These are phyloP conservation scores for Erysiphe neolycopersici DNA, from an alignment of 2,329 filamentous ascomycete species.

Conservation along the genomic window DNA sequence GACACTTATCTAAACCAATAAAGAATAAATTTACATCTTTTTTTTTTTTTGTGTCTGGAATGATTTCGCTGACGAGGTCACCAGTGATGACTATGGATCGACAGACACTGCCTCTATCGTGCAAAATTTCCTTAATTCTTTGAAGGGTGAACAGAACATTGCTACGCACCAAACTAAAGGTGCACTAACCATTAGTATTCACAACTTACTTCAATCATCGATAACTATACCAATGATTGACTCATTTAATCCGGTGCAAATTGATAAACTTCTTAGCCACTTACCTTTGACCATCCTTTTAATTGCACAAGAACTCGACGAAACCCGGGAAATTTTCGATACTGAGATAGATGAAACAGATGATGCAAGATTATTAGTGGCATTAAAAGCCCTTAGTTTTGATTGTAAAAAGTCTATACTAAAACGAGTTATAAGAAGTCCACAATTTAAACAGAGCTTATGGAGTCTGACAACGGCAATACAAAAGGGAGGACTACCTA, in stretches of 20 bases:
- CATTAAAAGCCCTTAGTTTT: slow-evolving; percentile 43
- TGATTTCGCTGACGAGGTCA: slow-evolving; percentile 18
- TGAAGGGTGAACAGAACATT: slow-evolving; percentile 39
- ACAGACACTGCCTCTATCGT: slow-evolving; percentile 51
- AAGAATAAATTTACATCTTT: too few species aligned
- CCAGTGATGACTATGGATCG: slow-evolving; percentile 28
- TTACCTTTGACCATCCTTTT: slow-evolving; percentile 58
- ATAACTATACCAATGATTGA: slow-evolving; percentile 57
- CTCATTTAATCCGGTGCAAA: slow-evolving; percentile 24
- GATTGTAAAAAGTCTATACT: slow-evolving; percentile 60
- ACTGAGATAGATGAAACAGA: slow-evolving; percentile 28
- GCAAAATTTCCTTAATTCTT: slow-evolving; percentile 66
- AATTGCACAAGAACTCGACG: slow-evolving; percentile 29
- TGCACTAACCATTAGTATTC: slow-evolving; percentile 20
- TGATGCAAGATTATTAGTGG: slow-evolving; percentile 40
- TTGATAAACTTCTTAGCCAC: slow-evolving; percentile 51
- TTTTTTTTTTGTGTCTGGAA: too few species aligned
- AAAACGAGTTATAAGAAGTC: slow-evolving; percentile 58
- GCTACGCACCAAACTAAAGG: not conserved
- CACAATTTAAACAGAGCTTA: slow-evolving; percentile 73
- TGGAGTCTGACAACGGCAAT: slow-evolving; percentile 67
- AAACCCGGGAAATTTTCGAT: not conserved
- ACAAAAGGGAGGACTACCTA: slow-evolving; percentile 71
- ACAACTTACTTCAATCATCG: slow-evolving; percentile 56
- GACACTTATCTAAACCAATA: slow-evolving; percentile 5